These are phyloP conservation scores for Pseudopyricularia javanii DNA, from an alignment of 2,329 filamentous ascomycete genomes.

Conservation along the genomic window DNA sequence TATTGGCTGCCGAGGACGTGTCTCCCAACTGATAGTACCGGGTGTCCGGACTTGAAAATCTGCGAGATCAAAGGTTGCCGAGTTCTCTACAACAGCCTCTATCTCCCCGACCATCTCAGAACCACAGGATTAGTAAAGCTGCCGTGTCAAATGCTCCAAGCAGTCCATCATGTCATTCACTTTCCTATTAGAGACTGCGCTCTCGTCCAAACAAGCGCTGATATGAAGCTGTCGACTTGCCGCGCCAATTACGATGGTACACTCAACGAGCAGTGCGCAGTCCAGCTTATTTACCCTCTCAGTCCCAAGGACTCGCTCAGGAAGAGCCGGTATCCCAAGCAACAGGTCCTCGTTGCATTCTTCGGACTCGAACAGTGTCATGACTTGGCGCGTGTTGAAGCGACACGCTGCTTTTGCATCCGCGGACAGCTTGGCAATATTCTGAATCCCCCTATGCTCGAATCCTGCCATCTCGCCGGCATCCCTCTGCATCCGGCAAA, in stretches of 20 bases:
- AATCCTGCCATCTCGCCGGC: conserved; percentile 34
- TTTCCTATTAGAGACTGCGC: neutral
- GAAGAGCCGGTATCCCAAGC: neutral
- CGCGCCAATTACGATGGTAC: neutral
- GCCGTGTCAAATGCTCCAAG: neutral
- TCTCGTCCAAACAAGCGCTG: neutral
- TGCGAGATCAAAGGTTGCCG: neutral
- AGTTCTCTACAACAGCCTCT: neutral
- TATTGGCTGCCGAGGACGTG: neutral
- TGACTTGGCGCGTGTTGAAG: neutral
- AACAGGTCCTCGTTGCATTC: neutral
- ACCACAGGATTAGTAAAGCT: neutral
- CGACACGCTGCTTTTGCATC: neutral
- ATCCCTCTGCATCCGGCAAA: conserved; percentile 6
- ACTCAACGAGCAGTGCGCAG: neutral
- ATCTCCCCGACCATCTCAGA: neutral
- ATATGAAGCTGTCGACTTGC: neutral
- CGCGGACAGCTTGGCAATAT: conserved; percentile 23
- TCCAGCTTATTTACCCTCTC: neutral
- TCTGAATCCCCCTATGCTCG: conserved; percentile 49
- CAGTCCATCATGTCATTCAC: neutral
- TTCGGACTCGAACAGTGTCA: neutral
- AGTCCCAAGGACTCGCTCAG: neutral
- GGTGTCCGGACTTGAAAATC: neutral
- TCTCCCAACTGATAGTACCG: neutral